Evolutionary conservation across 2,329 filamentous ascomycete genomes (phyloP).

Genomic region (Cladophialophora exuberans): DNA sequence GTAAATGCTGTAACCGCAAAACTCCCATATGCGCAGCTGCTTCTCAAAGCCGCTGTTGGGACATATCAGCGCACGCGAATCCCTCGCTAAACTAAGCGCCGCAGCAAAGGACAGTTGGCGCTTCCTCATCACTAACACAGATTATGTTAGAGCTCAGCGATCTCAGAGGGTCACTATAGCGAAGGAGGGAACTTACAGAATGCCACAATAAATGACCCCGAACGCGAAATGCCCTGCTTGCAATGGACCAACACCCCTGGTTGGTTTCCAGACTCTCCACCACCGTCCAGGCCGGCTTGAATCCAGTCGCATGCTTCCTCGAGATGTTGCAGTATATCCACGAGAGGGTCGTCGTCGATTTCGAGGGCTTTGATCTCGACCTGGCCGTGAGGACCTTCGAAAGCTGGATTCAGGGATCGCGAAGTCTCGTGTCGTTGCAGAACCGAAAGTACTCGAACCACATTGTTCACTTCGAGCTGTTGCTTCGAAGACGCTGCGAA

Average conservation of each 20-base stretch:
- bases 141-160: not conserved
- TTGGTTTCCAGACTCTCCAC: not conserved
- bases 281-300: constrained; percentile 9
- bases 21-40: constrained; percentile 30
- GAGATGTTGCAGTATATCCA: constrained; percentile 31
- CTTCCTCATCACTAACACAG: constrained; percentile 31
- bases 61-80: constrained; percentile 26
- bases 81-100: constrained; percentile 27
- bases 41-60: constrained; percentile 32
- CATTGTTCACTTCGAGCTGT: not conserved
- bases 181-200: constrained; percentile 29
- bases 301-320: constrained; percentile 32
- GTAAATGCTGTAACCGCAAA: constrained; percentile 3
- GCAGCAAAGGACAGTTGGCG: constrained; percentile 22
- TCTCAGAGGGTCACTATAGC: too few relatives aligned
- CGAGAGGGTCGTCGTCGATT: constrained; percentile 32
- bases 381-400: not conserved
- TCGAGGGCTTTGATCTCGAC: constrained; percentile 27
- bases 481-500: constrained; percentile 21
- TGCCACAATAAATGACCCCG: constrained; percentile 30
- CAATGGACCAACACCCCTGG: constrained; percentile 33
- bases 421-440: not conserved
- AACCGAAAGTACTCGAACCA: constrained; percentile 7
- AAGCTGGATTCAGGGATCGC: not conserved
- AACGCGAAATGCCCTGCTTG: constrained; percentile 33